Conservation (phyloP, 176 grass and related monocot genomes). For the Chloris gayana region DNA sequence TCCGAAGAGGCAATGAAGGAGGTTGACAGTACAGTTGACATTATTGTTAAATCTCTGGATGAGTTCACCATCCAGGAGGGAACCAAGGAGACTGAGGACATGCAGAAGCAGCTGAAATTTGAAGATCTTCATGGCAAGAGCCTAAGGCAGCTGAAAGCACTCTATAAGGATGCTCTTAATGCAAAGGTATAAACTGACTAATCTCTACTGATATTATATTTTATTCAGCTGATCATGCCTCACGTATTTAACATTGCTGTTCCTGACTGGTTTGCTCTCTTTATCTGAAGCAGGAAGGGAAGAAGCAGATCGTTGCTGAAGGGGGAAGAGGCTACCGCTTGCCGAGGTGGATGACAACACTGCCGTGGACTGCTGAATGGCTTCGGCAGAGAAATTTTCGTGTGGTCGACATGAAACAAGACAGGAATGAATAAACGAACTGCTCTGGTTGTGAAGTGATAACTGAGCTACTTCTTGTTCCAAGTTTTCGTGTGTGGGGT, state of each 20-base stretch:
- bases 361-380: constrained; percentile 18
- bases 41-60: constrained; percentile 22
- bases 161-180: constrained; percentile 42
- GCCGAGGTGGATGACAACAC: constrained; percentile 47
- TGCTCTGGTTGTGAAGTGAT: constrained; percentile 48
- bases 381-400: no score
- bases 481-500: constrained; percentile 31
- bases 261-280: background rate
- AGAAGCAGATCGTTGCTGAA: background rate
- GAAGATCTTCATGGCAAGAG: constrained; percentile 25
- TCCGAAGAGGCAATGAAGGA: constrained; percentile 20
- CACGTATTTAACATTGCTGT: background rate
- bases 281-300: constrained; percentile 30
- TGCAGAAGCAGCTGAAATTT: background rate
- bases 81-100: background rate
- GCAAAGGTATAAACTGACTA: constrained; percentile 39
- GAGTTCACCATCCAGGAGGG: constrained; percentile 8
- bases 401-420: background rate
- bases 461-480: constrained; percentile 37
- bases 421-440: constrained; percentile 11
- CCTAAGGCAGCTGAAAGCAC: constrained; percentile 59
- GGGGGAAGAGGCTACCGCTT: constrained; percentile 48
- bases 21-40: background rate
- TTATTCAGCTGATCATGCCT: background rate
- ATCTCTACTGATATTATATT: background rate